Conservation (phyloP, 1,284 basidiomycete genomes). For the Ceratobasidium sp. region DNA sequence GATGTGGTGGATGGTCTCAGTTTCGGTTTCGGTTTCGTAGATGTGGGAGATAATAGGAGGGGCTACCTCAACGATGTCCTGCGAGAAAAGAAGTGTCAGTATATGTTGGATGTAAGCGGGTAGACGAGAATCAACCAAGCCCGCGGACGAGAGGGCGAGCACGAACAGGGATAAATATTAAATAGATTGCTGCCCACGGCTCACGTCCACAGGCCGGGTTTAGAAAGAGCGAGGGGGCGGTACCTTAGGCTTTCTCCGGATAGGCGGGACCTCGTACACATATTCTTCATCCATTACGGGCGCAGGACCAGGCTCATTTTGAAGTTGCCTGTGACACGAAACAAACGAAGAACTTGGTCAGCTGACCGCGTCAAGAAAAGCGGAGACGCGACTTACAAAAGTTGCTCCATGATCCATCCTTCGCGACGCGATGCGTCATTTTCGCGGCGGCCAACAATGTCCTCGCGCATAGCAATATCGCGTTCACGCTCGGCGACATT, state of each 20-base stretch:
- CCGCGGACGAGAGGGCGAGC: slow-evolving; percentile 43
- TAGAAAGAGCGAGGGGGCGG: slow-evolving; percentile 60
- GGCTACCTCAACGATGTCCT: slow-evolving; percentile 30
- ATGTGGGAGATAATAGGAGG: slow-evolving; percentile 37
- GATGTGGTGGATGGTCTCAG: slow-evolving; percentile 54
- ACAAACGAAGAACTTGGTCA: slow-evolving; percentile 44
- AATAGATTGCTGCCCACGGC: slow-evolving; percentile 55
- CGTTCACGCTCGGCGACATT: slow-evolving; percentile 85
- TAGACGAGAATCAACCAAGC: slow-evolving; percentile 32
- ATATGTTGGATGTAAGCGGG: slow-evolving; percentile 11
- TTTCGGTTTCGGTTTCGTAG: slow-evolving; percentile 35
- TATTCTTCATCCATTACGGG: slow-evolving; percentile 81
- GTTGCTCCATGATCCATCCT: slow-evolving; percentile 89
- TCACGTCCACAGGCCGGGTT: slow-evolving; percentile 49
- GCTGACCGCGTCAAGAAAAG: slow-evolving; percentile 22
- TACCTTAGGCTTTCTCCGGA: slow-evolving; percentile 62
- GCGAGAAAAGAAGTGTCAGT: slow-evolving; percentile 26
- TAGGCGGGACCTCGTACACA: slow-evolving; percentile 65
- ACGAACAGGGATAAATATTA: slow-evolving; percentile 47
- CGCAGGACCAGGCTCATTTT: slow-evolving; percentile 65
- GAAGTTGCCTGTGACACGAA: slow-evolving; percentile 66
- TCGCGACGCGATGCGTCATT: slow-evolving; percentile 86
- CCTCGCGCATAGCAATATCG: slow-evolving; percentile 84
- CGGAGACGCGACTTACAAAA: slow-evolving; percentile 70
- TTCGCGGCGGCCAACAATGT: slow-evolving; percentile 82